Percentiles rank a stretch among this genome's conserved stretches.
These are phyloP conservation scores for Oemleria cerasiformis DNA, from an alignment of 306 rosid genomes.

Conservation along the genomic window DNA sequence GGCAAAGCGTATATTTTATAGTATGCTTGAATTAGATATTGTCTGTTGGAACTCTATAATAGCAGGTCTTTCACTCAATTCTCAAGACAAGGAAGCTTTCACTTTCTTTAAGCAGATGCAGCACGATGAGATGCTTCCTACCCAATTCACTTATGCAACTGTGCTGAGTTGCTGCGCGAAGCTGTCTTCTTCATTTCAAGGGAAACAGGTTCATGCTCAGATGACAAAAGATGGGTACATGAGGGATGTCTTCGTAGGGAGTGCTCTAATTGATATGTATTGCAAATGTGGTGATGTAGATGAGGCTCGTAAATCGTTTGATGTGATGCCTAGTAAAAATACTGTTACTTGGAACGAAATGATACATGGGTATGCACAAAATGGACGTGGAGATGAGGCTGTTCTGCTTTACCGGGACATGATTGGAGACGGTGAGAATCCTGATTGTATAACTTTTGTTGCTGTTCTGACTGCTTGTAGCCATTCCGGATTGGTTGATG, in stretches of 20 bases:
- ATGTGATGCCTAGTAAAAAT: conserved; percentile 50
- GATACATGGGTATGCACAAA: conserved; percentile 84
- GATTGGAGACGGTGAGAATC: conserved; percentile 52
- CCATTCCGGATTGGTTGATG: conserved; percentile 74
- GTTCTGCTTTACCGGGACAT: conserved; percentile 56
- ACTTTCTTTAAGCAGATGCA: conserved; percentile 50
- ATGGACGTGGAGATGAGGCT: conserved; percentile 63
- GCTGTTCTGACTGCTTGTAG: conserved; percentile 76
- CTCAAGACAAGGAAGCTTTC: conserved; percentile 64
- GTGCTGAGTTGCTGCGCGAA: conserved; percentile 57
- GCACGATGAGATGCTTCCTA: conserved; percentile 41
- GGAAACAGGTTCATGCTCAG: conserved; percentile 61
- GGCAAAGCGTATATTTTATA: conserved; percentile 48
- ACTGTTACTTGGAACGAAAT: conserved; percentile 75
- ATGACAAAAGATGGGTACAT: conserved; percentile 59
- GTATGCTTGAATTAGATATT: conserved; percentile 48
- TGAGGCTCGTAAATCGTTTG: conserved; percentile 45
- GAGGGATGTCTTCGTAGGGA: conserved; percentile 62
- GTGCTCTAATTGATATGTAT: conserved; percentile 71
- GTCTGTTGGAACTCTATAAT: conserved; percentile 87
- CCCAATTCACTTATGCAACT: conserved; percentile 67
- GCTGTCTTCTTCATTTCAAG: conserved; percentile 63
- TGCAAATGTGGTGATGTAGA: conserved; percentile 66
- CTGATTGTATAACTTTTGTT: conserved; percentile 60
- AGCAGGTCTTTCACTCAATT: conserved; percentile 56